phyloP scores from a whole-genome alignment of 345 rosid species.

The Linum trigynum region DNA sequence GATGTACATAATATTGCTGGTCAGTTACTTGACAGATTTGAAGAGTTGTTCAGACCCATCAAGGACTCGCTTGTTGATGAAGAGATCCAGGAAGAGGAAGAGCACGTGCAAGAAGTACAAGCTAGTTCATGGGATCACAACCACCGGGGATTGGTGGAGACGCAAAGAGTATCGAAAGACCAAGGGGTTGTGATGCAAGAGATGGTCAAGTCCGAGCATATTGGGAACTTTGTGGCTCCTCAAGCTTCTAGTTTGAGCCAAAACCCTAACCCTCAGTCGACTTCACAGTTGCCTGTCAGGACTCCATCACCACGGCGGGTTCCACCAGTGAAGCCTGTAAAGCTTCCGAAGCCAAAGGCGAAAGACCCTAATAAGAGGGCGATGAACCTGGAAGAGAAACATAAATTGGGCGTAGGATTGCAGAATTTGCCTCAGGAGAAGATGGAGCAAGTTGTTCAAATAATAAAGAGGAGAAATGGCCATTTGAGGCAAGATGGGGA shows the following conservation, averaged over 20 bases:
- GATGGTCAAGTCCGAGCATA: conserved; percentile 22
- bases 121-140: conserved; percentile 44
- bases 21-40: conserved; percentile 41
- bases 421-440: conserved; percentile 79
- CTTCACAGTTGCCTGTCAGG: conserved; percentile 27
- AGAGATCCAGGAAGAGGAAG: conserved; percentile 12
- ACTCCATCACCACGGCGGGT: conserved; percentile 29
- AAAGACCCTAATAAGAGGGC: conserved; percentile 70
- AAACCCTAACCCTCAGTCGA: conserved; percentile 13
- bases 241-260: conserved; percentile 15
- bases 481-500: conserved; percentile 69
- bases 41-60: conserved; percentile 37
- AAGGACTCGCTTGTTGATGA: conserved; percentile 20
- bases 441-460: conserved; percentile 69
- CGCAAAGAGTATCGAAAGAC: conserved; percentile 16
- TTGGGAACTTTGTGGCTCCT: conserved; percentile 6
- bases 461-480: conserved; percentile 62
- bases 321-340: conserved; percentile 33
- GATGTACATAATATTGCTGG: conserved; percentile 52
- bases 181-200: conserved; percentile 17
- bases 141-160: conserved; percentile 12
- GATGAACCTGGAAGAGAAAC: conserved; percentile 68
- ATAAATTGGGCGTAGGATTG: conserved; percentile 53
- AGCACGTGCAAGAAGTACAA: conserved; percentile 25
- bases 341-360: conserved; percentile 70